phyloP scores from a whole-genome alignment of 129 eudicot genomes.

The Arctium minus region DNA sequence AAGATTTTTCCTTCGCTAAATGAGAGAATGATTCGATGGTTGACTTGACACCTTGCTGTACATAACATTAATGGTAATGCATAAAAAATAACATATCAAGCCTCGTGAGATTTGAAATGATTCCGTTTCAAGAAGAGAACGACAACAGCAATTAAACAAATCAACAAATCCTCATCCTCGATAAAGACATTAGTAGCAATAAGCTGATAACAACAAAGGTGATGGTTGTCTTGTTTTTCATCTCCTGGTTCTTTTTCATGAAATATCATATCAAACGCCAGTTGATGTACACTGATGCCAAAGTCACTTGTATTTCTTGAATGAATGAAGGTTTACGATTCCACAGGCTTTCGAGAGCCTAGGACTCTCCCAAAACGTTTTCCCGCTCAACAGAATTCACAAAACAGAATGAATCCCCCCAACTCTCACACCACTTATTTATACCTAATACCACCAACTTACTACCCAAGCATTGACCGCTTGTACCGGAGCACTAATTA shows the following conservation, averaged over 20 bases:
- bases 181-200: background rate
- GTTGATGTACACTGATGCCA: background rate
- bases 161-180: background rate
- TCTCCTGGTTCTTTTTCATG: background rate
- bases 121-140: background rate
- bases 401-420: too few species aligned
- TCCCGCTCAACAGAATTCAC: too few species aligned
- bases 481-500: too few species aligned
- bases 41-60: constrained; percentile 68
- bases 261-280: background rate
- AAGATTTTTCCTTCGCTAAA: constrained; percentile 39
- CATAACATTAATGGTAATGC: constrained; percentile 16
- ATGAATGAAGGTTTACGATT: too few species aligned
- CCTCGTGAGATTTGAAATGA: background rate
- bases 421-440: too few species aligned
- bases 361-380: too few species aligned
- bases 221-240: background rate
- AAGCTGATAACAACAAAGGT: background rate
- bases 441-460: too few species aligned
- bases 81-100: background rate
- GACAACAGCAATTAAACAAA: background rate
- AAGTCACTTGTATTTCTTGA: too few species aligned
- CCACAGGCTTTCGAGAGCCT: too few species aligned
- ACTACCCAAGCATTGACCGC: too few species aligned
- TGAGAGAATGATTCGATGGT: constrained; percentile 66